These are phyloP conservation scores for Piloderma croceum DNA, from an alignment of 768 basidiomycete genomes.

Conservation along the genomic window DNA sequence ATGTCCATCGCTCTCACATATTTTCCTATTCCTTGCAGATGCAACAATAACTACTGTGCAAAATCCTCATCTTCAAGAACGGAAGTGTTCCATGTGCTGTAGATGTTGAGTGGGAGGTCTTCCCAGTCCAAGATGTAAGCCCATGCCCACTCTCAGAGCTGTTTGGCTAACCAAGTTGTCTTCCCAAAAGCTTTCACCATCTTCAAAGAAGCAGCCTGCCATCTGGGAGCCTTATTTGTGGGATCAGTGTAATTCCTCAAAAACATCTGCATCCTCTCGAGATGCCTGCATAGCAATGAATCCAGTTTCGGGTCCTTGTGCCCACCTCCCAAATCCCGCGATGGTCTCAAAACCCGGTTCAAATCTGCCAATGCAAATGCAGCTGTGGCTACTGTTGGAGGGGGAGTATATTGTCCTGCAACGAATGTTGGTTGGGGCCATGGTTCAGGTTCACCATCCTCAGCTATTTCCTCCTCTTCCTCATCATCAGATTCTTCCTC, in stretches of 20 bases:
- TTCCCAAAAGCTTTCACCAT: slow-evolving; percentile 4
- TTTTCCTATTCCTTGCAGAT: slow-evolving; percentile 19
- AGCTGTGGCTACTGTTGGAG: slow-evolving; percentile 2
- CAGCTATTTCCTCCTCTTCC: neutral
- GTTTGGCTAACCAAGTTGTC: slow-evolving; percentile 5
- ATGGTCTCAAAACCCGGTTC: slow-evolving; percentile 1
- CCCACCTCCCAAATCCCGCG: neutral
- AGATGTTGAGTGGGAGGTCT: slow-evolving; percentile 5
- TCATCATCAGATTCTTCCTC: too few species aligned
- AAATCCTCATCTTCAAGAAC: slow-evolving; percentile 18
- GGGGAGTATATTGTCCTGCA: neutral
- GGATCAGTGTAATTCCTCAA: neutral
- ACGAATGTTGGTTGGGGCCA: neutral
- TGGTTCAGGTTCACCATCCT: neutral
- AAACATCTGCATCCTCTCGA: slow-evolving; percentile 1
- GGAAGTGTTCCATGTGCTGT: slow-evolving; percentile 10
- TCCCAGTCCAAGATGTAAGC: slow-evolving; percentile 3
- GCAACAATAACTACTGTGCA: slow-evolving; percentile 8
- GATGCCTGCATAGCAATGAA: neutral
- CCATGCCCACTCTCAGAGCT: slow-evolving; percentile 1
- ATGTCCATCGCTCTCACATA: slow-evolving; percentile 20
- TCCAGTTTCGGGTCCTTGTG: slow-evolving; percentile 4
- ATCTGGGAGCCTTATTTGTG: neutral
- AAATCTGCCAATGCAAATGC: slow-evolving; percentile 2
- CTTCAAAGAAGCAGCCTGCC: slow-evolving; percentile 4